phyloP scores from a whole-genome alignment of 139 green algal species.

The Ettlia oleoabundans region DNA sequence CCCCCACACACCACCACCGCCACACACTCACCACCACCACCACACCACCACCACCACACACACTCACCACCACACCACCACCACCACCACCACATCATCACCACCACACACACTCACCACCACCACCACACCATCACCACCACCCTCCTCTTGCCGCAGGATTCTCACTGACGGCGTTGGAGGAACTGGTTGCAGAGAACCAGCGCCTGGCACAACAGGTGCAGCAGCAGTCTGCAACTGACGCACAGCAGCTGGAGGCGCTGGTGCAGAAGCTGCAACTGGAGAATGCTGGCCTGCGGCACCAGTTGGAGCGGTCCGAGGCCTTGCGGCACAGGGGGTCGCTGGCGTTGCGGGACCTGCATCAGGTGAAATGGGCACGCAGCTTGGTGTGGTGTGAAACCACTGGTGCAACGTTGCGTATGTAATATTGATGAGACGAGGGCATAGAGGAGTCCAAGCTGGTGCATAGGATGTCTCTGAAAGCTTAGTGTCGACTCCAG shows the following conservation, averaged over 20 bases:
- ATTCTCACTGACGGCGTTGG: slow-evolving; percentile 36
- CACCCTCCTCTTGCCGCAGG: slow-evolving; percentile 2
- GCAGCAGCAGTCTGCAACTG: neutral
- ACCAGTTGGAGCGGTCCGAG: slow-evolving; percentile 35
- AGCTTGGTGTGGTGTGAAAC: no score
- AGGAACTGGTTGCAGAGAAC: slow-evolving; percentile 43
- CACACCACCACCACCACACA: no score
- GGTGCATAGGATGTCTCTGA: no score
- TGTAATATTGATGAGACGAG: neutral
- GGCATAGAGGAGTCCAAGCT: no score
- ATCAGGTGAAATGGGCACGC: slow-evolving; percentile 4
- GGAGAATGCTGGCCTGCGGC: slow-evolving; percentile 5
- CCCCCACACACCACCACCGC: no score
- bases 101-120: no score
- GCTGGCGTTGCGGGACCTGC: slow-evolving; percentile 24
- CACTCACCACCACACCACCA: no score
- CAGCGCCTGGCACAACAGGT: slow-evolving; percentile 5
- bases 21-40: no score
- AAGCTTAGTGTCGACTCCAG: no score
- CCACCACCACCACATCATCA: no score
- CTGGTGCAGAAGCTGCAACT: neutral
- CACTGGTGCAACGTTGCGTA: neutral
- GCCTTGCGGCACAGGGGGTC: slow-evolving; percentile 33
- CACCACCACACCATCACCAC: neutral
- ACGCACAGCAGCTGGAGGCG: neutral